Evolutionary conservation across 208 protist genomes (phyloP).

Genomic region (Leishmania tropica): DNA sequence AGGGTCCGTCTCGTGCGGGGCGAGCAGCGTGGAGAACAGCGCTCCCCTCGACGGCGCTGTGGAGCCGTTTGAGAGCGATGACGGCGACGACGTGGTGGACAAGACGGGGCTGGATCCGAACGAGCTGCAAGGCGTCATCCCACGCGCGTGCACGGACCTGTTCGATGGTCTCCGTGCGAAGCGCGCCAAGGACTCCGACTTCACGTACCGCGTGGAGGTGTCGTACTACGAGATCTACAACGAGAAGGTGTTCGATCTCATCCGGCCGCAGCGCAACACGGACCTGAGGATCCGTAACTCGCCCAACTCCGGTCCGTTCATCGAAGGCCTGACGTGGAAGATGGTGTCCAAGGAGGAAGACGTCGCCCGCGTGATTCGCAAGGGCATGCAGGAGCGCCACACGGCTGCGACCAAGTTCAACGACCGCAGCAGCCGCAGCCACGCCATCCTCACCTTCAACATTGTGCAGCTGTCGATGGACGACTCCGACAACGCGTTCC

Average conservation of each 20-base stretch:
- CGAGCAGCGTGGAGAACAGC: background rate
- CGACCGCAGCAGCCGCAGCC: slow-evolving; percentile 82
- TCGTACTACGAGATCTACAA: slow-evolving; percentile 94
- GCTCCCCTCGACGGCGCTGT: background rate
- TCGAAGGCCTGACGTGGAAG: slow-evolving; percentile 73
- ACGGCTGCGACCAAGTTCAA: slow-evolving; percentile 90
- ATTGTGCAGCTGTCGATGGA: slow-evolving; percentile 69
- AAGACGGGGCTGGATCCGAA: slow-evolving; percentile 58
- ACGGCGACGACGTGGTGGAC: slow-evolving; percentile 45
- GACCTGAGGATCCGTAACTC: slow-evolving; percentile 81
- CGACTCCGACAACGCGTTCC: slow-evolving; percentile 44
- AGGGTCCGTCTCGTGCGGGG: background rate
- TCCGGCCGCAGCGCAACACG: slow-evolving; percentile 37
- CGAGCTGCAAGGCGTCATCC: slow-evolving; percentile 83
- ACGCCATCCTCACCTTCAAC: slow-evolving; percentile 86
- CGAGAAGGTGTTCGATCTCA: slow-evolving; percentile 88
- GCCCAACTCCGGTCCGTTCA: slow-evolving; percentile 63
- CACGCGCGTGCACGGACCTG: slow-evolving; percentile 66
- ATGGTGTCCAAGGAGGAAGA: slow-evolving; percentile 66
- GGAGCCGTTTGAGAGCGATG: slow-evolving; percentile 25
- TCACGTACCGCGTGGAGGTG: slow-evolving; percentile 75
- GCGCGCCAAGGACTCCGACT: slow-evolving; percentile 58
- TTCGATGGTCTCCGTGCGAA: slow-evolving; percentile 59
- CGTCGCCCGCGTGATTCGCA: slow-evolving; percentile 61
- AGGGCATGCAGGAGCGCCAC: slow-evolving; percentile 81